Evolutionary conservation across 2,329 filamentous ascomycete genomes (phyloP).

Genomic region (Cercospora sp.): DNA sequence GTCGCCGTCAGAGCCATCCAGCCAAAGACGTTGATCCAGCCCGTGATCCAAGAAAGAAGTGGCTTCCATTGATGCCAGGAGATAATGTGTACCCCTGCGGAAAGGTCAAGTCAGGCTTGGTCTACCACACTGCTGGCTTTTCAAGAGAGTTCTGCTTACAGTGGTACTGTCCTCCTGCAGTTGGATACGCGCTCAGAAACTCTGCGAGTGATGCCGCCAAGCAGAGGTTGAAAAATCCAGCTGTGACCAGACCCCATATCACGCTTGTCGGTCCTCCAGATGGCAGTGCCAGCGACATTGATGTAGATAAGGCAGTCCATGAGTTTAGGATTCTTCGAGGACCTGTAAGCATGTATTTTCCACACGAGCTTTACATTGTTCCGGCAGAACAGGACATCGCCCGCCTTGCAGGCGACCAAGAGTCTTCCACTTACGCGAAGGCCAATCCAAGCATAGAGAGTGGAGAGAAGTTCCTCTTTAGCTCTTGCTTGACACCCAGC

Average conservation of each 20-base stretch:
- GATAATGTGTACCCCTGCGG: constrained; percentile 59
- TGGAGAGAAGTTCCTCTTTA: constrained; percentile 59
- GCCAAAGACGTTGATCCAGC: constrained; percentile 72
- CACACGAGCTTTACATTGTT: not conserved
- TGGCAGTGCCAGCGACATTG: constrained; percentile 62
- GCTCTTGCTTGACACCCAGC: constrained; percentile 59
- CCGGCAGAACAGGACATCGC: not conserved
- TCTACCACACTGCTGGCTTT: not conserved
- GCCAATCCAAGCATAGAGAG: constrained; percentile 62
- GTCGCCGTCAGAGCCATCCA: constrained; percentile 70
- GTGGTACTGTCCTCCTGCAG: constrained; percentile 53
- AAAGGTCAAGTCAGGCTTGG: not conserved
- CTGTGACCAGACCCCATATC: constrained; percentile 65
- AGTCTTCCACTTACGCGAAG: constrained; percentile 46
- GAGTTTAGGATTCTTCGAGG: constrained; percentile 55
- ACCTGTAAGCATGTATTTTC: not conserved
- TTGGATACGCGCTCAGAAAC: constrained; percentile 58
- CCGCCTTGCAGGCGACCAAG: too few relatives aligned
- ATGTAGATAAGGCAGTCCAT: constrained; percentile 62
- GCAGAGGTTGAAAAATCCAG: constrained; percentile 67
- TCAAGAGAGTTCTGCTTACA: constrained; percentile 42
- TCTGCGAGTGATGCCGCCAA: constrained; percentile 69
- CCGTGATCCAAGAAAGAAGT: constrained; percentile 67
- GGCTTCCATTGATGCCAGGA: constrained; percentile 61
- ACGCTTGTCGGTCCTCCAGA: constrained; percentile 70